Conservation (phyloP, 1,284 basidiomycete genomes). For the Thelephora terrestris region DNA sequence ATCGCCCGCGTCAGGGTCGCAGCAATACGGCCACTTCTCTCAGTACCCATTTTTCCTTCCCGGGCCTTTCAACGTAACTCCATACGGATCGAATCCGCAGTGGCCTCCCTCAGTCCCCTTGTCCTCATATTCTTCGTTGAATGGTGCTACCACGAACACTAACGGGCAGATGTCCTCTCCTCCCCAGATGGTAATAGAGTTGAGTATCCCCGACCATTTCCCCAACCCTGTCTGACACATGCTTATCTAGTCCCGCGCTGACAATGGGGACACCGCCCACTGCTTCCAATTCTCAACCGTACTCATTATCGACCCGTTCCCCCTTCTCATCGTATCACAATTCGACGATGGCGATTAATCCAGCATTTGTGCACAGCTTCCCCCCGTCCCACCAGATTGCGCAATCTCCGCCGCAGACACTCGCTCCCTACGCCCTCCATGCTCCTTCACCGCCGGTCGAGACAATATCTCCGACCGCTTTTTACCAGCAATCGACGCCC, state of each 20-base stretch:
- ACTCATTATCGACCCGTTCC: slow-evolving; percentile 21
- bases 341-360: slow-evolving; percentile 24
- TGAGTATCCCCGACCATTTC: slow-evolving; percentile 15
- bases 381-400: slow-evolving; percentile 17
- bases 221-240: slow-evolving; percentile 3
- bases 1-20: slow-evolving; percentile 28
- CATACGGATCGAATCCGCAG: slow-evolving; percentile 32
- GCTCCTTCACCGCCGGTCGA: slow-evolving; percentile 24
- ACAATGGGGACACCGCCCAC: slow-evolving; percentile 21
- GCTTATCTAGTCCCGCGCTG: slow-evolving; percentile 34
- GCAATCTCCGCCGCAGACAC: slow-evolving; percentile 33
- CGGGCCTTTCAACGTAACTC: slow-evolving; percentile 41
- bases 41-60: slow-evolving; percentile 29
- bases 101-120: slow-evolving; percentile 45
- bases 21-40: slow-evolving; percentile 29
- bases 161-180: slow-evolving; percentile 17
- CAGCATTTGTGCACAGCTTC: slow-evolving; percentile 21
- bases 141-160: slow-evolving; percentile 48
- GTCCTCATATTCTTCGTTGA: slow-evolving; percentile 63
- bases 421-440: slow-evolving; percentile 59
- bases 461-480: too few species aligned
- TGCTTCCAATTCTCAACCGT: slow-evolving; percentile 26
- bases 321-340: slow-evolving; percentile 29
- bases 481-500: slow-evolving; percentile 25
- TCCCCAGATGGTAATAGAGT: slow-evolving; percentile 46